Evolutionary conservation across 495 filamentous ascomycete genomes (phyloP).

Genomic region (Hyaloscypha finlandica): DNA sequence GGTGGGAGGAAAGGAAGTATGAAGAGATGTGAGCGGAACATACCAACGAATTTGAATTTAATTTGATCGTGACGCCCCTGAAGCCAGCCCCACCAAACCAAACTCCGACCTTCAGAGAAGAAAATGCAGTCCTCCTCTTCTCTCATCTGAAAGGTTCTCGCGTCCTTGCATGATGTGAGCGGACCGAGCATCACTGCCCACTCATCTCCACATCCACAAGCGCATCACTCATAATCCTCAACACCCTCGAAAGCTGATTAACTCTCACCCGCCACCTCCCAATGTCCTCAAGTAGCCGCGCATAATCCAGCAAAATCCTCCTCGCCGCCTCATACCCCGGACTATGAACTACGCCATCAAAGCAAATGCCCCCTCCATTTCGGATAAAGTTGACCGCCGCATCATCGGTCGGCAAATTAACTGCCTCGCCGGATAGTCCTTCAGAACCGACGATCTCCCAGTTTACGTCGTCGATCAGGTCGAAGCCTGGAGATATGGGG

Average conservation of each 20-base stretch:
- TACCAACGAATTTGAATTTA: too few relatives aligned
- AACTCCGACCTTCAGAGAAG: too few relatives aligned
- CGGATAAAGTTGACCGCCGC: constrained; percentile 52
- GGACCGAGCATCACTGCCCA: background rate
- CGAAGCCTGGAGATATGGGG: constrained; percentile 41
- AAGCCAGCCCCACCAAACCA: too few relatives aligned
- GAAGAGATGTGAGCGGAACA: too few relatives aligned
- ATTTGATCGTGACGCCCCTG: too few relatives aligned
- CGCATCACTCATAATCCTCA: constrained; percentile 57
- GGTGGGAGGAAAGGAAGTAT: too few relatives aligned
- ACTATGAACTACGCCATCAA: constrained; percentile 48
- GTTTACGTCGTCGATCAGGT: constrained; percentile 52
- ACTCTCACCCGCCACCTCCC: constrained; percentile 51
- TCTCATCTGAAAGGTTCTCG: too few relatives aligned
- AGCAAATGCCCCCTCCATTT: constrained; percentile 50
- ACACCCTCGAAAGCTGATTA: constrained; percentile 47
- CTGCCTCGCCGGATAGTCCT: constrained; percentile 39
- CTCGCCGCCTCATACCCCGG: constrained; percentile 52
- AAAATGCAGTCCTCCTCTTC: too few relatives aligned
- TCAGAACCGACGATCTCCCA: constrained; percentile 48
- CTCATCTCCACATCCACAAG: constrained; percentile 45
- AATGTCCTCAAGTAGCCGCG: constrained; percentile 50
- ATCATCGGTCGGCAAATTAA: constrained; percentile 39
- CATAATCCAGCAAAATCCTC: constrained; percentile 51
- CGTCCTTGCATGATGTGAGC: too few relatives aligned